Percentiles rank a stretch among this genome's conserved stretches.
These are phyloP conservation scores for Antitrichia curtipendula DNA, from an alignment of 225 moss, liverwort and hornwort genomes.

Conservation along the genomic window DNA sequence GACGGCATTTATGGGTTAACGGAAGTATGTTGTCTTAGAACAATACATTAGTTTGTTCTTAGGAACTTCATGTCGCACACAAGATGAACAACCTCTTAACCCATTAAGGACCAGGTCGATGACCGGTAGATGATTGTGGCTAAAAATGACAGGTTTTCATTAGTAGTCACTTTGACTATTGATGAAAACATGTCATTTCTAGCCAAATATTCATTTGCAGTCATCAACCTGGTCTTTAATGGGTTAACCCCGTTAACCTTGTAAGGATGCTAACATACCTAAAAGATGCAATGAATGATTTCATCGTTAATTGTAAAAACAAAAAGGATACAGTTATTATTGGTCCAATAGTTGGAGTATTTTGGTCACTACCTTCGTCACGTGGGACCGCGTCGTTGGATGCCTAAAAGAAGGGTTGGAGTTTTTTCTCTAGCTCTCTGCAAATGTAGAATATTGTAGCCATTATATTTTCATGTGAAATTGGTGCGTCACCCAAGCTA, in stretches of 20 bases:
- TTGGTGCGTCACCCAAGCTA: not conserved
- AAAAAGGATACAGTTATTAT: not conserved
- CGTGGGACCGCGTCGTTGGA: too few species aligned
- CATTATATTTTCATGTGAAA: not conserved
- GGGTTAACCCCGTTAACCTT: too few species aligned
- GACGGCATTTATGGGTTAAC: too few species aligned
- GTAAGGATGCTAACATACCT: accelerated
- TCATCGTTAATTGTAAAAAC: not conserved
- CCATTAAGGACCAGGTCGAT: too few species aligned
- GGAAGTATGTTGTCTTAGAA: too few species aligned
- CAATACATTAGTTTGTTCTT: too few species aligned
- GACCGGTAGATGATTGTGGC: too few species aligned
- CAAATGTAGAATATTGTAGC: not conserved
- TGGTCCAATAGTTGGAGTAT: accelerated
- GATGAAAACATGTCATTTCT: too few species aligned
- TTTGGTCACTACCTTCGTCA: not conserved
- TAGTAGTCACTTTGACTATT: too few species aligned
- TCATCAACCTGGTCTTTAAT: too few species aligned
- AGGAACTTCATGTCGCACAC: not conserved
- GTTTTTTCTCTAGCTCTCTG: not conserved
- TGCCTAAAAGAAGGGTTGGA: not conserved
- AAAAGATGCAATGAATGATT: not conserved
- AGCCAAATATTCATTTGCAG: too few species aligned
- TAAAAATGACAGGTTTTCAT: too few species aligned
- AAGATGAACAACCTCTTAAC: not conserved